phyloP scores from a whole-genome alignment of 768 basidiomycete species.

The Tricholoma matsutake region DNA sequence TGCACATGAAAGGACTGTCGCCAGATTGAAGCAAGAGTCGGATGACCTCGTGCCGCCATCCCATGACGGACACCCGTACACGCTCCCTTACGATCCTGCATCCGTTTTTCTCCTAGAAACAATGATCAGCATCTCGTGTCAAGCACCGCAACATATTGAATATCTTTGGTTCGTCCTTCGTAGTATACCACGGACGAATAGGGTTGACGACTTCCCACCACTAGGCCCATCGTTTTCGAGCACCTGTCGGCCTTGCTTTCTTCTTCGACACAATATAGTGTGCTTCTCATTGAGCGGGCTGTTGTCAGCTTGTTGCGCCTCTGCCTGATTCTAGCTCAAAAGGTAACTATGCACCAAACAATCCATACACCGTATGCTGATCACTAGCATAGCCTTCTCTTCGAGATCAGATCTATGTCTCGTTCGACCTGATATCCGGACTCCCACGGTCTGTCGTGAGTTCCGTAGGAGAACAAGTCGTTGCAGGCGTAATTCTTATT shows the following conservation, averaged over 20 bases:
- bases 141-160: conserved; percentile 73
- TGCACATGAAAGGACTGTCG: conserved; percentile 87
- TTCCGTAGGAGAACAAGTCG: conserved; percentile 89
- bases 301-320: conserved; percentile 85
- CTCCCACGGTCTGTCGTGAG: conserved; percentile 74
- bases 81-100: conserved; percentile 90
- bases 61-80: conserved; percentile 42
- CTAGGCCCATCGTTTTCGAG: conserved; percentile 92
- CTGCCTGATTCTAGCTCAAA: conserved; percentile 77
- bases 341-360: conserved; percentile 42
- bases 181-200: background rate
- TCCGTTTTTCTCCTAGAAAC: conserved; percentile 93
- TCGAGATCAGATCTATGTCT: conserved; percentile 92
- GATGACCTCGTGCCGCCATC: conserved; percentile 50
- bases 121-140: conserved; percentile 86
- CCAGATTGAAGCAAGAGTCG: conserved; percentile 64
- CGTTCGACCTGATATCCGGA: conserved; percentile 85
- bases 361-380: background rate
- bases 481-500: conserved; percentile 75
- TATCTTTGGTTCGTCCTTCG: conserved; percentile 73
- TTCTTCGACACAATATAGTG: conserved; percentile 77
- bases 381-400: conserved; percentile 56
- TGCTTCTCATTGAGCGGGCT: conserved; percentile 90
- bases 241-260: conserved; percentile 82
- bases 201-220: background rate